phyloP scores from a whole-genome alignment of 2,329 filamentous ascomycete species.

The Fusarium sp. region DNA sequence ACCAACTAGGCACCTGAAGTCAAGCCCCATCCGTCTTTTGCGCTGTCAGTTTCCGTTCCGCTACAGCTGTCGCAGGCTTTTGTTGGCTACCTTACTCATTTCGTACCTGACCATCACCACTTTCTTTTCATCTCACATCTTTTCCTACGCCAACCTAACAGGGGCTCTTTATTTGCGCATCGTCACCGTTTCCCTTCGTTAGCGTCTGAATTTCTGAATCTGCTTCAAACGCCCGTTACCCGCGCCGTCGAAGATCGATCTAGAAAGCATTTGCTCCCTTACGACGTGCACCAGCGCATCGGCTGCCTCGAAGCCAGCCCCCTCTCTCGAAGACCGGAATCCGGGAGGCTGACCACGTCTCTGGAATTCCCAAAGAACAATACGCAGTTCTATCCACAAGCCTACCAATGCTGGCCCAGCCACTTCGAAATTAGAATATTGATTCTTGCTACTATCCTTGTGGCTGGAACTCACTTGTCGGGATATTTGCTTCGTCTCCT shows the following conservation, averaged over 20 bases:
- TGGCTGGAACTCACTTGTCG: conserved; percentile 38
- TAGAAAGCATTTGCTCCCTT: conserved; percentile 23
- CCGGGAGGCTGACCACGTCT: conserved; percentile 48
- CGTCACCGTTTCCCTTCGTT: conserved; percentile 31
- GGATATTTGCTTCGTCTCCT: conserved; percentile 14
- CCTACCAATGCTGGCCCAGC: conserved; percentile 55
- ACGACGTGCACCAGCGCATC: conserved; percentile 35
- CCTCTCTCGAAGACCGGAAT: conserved; percentile 40
- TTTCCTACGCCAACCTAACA: conserved; percentile 28
- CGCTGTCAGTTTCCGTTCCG: conserved; percentile 16
- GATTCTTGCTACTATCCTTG: conserved; percentile 46
- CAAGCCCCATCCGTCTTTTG: conserved; percentile 27
- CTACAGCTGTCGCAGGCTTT: conserved; percentile 31
- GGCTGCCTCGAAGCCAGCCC: conserved; percentile 34
- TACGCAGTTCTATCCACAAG: conserved; percentile 38
- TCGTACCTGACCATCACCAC: conserved; percentile 33
- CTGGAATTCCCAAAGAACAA: conserved; percentile 42
- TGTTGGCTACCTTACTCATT: conserved; percentile 16
- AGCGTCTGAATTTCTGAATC: conserved; percentile 11
- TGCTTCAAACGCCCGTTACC: conserved; percentile 3
- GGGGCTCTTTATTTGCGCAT: conserved; percentile 32
- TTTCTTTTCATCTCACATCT: conserved; percentile 33
- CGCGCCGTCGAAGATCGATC: conserved; percentile 32
- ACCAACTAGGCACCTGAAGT: background rate
- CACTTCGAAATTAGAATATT: conserved; percentile 52